Conservation (phyloP, 1,284 basidiomycete genomes). For the Ceratobasidium sp. region DNA sequence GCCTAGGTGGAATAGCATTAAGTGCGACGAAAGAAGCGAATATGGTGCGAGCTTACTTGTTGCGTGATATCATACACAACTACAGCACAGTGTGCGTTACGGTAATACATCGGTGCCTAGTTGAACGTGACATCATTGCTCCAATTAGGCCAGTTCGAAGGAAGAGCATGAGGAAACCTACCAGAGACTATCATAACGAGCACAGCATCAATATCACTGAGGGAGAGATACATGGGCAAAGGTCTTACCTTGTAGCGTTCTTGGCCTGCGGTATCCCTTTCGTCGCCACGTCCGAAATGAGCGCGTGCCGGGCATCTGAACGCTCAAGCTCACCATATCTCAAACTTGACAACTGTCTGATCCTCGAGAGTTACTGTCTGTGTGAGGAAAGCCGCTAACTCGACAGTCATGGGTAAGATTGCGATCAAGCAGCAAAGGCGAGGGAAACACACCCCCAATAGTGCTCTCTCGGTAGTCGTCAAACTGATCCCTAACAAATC, state of each 20-base stretch:
- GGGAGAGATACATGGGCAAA: background rate
- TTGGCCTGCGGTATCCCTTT: constrained; percentile 91
- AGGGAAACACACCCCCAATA: constrained; percentile 70
- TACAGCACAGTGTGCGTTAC: constrained; percentile 88
- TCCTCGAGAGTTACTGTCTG: constrained; percentile 94
- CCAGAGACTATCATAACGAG: constrained; percentile 64
- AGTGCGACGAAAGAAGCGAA: constrained; percentile 30
- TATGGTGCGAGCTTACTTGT: constrained; percentile 59
- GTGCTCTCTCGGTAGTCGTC: constrained; percentile 96
- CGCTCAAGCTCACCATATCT: constrained; percentile 81
- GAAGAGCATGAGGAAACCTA: constrained; percentile 54
- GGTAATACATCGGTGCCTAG: constrained; percentile 93
- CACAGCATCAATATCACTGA: background rate
- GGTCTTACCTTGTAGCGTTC: constrained; percentile 85
- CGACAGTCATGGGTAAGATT: constrained; percentile 39
- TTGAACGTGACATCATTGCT: constrained; percentile 30
- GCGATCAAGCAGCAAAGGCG: background rate
- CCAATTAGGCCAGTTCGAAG: constrained; percentile 42
- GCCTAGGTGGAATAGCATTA: constrained; percentile 50
- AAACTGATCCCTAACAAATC: constrained; percentile 98
- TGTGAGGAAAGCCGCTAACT: constrained; percentile 90
- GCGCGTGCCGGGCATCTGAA: background rate
- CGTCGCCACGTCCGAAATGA: background rate
- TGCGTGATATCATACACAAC: constrained; percentile 92
- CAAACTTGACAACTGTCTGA: constrained; percentile 93